Percentiles rank a stretch among this genome's conserved stretches.
Evolutionary conservation across 2,329 filamentous ascomycete genomes (phyloP).

Genomic region (Fonsecaea monophora): DNA sequence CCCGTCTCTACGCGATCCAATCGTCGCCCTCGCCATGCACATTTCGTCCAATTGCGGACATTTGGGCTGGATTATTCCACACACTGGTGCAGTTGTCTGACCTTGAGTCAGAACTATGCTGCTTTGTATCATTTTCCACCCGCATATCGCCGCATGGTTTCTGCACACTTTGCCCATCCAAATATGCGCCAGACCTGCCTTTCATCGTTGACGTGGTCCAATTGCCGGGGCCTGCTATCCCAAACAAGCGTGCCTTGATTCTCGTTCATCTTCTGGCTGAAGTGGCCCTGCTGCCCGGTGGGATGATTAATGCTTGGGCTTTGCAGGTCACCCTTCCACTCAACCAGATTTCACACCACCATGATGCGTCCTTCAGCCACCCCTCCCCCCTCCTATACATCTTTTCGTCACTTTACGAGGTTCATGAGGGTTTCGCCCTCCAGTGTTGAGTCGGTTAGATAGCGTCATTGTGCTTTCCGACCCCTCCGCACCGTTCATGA

Average conservation of each 20-base stretch:
- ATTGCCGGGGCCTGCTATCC: slow-evolving; percentile 26
- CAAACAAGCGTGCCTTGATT: slow-evolving; percentile 17
- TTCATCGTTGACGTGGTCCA: slow-evolving; percentile 36
- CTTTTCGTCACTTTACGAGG: slow-evolving; percentile 20
- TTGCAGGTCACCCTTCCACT: slow-evolving; percentile 26
- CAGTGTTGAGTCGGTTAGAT: slow-evolving; percentile 30
- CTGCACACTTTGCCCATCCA: slow-evolving; percentile 21
- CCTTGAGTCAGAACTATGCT: slow-evolving; percentile 26
- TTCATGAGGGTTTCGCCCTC: slow-evolving; percentile 28
- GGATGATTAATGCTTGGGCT: slow-evolving; percentile 20
- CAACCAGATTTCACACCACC: slow-evolving; percentile 21
- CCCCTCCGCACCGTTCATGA: slow-evolving; percentile 31
- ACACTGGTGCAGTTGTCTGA: slow-evolving; percentile 35
- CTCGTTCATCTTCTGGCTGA: slow-evolving; percentile 24
- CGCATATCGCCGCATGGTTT: slow-evolving; percentile 27
- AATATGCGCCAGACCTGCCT: slow-evolving; percentile 23
- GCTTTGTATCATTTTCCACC: slow-evolving; percentile 22
- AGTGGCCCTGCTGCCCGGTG: neutral
- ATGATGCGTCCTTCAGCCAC: slow-evolving; percentile 25
- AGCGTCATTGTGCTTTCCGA: slow-evolving; percentile 35
- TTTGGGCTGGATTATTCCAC: slow-evolving; percentile 28
- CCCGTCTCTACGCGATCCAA: slow-evolving; percentile 32
- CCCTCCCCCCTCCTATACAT: slow-evolving; percentile 23
- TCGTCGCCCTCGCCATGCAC: slow-evolving; percentile 24
- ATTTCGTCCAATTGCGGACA: slow-evolving; percentile 31